Conservation (phyloP, 441 rosid genomes). For the Melastoma candidum region DNA sequence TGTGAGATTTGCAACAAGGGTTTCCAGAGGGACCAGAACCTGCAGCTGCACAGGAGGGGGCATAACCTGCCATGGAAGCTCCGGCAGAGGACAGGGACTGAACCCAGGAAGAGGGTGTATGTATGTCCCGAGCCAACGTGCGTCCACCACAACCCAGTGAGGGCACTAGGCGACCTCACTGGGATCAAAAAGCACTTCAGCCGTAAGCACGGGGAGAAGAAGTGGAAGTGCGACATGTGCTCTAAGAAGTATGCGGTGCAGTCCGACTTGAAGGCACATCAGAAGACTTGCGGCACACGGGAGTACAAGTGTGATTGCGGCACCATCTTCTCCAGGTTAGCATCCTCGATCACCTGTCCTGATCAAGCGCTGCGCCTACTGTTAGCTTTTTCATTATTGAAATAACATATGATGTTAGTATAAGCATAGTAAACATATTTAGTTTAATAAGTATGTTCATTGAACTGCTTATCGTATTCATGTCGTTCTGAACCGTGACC, state of each 20-base stretch:
- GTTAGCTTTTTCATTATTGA: too few species aligned
- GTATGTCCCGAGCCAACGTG: conserved; percentile 41
- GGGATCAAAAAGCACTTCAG: conserved; percentile 46
- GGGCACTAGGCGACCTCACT: conserved; percentile 42
- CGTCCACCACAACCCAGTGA: conserved; percentile 40
- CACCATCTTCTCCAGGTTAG: conserved; percentile 42
- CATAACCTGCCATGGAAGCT: conserved; percentile 45
- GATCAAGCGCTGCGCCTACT: too few species aligned
- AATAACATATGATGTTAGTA: too few species aligned
- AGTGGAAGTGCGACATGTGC: conserved; percentile 34
- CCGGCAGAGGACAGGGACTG: conserved; percentile 31
- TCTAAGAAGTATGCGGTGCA: conserved; percentile 42
- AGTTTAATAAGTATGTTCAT: too few species aligned
- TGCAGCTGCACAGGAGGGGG: conserved; percentile 26
- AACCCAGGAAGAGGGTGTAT: conserved; percentile 35
- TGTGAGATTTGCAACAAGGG: conserved; percentile 40
- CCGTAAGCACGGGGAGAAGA: conserved; percentile 43
- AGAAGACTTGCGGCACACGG: conserved; percentile 40
- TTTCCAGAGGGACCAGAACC: conserved; percentile 24
- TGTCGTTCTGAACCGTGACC: background rate
- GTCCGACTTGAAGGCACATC: conserved; percentile 51
- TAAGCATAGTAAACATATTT: too few species aligned
- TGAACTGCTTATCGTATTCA: too few species aligned
- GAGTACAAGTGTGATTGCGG: conserved; percentile 48
- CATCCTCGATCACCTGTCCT: too few species aligned